Conservation (phyloP, 164 flowering plant genomes). For the Hamamelis virginiana region DNA sequence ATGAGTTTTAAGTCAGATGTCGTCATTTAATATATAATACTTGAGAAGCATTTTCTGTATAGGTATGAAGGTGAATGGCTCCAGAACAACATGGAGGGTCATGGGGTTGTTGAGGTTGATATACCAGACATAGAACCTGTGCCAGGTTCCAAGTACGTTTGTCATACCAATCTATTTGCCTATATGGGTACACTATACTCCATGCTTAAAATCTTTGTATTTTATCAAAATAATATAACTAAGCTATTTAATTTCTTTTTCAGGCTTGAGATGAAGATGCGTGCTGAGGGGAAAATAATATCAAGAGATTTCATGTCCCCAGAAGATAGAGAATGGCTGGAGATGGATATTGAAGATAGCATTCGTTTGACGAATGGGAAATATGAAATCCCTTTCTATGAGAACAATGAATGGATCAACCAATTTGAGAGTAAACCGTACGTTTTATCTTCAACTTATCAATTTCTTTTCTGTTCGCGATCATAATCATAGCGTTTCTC, state of each 20-base stretch:
- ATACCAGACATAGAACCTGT: slow-evolving; percentile 77
- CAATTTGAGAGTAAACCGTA: slow-evolving; percentile 79
- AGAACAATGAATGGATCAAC: slow-evolving; percentile 64
- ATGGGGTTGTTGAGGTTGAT: slow-evolving; percentile 95
- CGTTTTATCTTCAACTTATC: slow-evolving; percentile 26
- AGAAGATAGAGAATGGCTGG: slow-evolving; percentile 89
- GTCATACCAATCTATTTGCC: slow-evolving; percentile 3
- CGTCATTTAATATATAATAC: background rate
- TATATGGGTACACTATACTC: background rate
- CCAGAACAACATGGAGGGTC: slow-evolving; percentile 87
- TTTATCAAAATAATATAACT: background rate
- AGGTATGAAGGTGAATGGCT: slow-evolving; percentile 99
- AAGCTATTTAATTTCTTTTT: background rate
- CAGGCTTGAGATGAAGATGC: slow-evolving; percentile 89
- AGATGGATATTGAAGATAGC: slow-evolving; percentile 93
- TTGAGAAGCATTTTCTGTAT: background rate
- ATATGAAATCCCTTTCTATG: slow-evolving; percentile 70
- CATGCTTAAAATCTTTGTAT: too few species aligned
- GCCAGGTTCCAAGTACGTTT: slow-evolving; percentile 92
- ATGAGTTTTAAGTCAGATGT: background rate
- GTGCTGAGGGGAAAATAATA: slow-evolving; percentile 79
- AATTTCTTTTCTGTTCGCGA: background rate
- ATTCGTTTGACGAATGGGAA: slow-evolving; percentile 44
- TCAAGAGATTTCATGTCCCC: slow-evolving; percentile 81
- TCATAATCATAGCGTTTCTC: background rate